phyloP scores from a whole-genome alignment of 805 yeast genomes.

The Metschnikowia henanensis region DNA sequence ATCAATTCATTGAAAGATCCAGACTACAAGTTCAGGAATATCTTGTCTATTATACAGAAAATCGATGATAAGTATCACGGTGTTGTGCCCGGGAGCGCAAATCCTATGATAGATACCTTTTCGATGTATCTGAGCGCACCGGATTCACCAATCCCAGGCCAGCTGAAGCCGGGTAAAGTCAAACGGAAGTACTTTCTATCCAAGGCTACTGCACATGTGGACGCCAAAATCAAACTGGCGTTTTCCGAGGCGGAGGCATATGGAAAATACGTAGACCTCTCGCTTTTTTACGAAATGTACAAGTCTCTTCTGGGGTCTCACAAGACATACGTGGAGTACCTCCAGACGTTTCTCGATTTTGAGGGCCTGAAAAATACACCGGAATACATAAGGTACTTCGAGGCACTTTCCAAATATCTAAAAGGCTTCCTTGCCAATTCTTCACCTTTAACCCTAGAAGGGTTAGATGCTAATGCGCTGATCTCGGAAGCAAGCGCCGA shows the following conservation, averaged over 20 bases:
- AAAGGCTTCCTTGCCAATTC: conserved; percentile 45
- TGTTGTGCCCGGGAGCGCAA: conserved; percentile 17
- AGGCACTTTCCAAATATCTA: conserved; percentile 50
- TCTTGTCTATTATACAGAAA: conserved; percentile 21
- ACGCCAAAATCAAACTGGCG: conserved; percentile 36
- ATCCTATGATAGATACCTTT: conserved; percentile 13
- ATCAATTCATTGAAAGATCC: conserved; percentile 19
- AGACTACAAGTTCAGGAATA: conserved; percentile 33
- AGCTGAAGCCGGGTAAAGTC: conserved; percentile 18
- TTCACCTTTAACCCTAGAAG: conserved; percentile 19
- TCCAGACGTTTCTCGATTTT: conserved; percentile 46
- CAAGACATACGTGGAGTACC: conserved; percentile 49
- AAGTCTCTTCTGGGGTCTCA: conserved; percentile 33
- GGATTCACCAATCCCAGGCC: conserved; percentile 21
- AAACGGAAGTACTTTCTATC: conserved; percentile 46
- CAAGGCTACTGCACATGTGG: conserved; percentile 48
- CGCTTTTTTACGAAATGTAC: conserved; percentile 52
- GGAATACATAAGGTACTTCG: conserved; percentile 47
- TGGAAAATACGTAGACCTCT: conserved; percentile 66
- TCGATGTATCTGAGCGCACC: conserved; percentile 32
- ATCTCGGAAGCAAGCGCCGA: neutral
- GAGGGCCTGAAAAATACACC: conserved; percentile 15
- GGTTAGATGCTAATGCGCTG: too few species aligned
- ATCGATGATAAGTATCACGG: conserved; percentile 23
- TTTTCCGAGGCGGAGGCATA: conserved; percentile 62